Base-by-base conservation (phyloP, 345 rosid species). In the Corymbia maculata region DNA sequence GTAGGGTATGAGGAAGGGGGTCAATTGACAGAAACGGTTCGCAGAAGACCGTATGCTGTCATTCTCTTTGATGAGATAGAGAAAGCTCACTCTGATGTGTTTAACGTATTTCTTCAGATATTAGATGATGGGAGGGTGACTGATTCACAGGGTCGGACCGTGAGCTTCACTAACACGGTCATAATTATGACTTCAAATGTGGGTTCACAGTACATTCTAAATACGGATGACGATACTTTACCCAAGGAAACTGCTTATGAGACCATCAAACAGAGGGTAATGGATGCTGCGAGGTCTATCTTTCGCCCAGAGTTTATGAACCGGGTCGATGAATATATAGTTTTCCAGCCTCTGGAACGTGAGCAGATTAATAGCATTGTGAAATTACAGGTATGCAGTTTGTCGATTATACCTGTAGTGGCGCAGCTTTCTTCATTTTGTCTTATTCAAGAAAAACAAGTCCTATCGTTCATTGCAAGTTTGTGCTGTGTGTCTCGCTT, bases 1-100 rank as follows among this genome's bases (percentile, higher is more conserved):
- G 98, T 97, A 32, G 99, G 99, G 28, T 97, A 98, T 28, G 99
- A 98, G 92, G 99, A 97, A 91, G 99, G 99, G 87, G 99, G 99
- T 19, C 99, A 98, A 86, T 89, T 98, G 88, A 97, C 99, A 3
- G 99, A 98, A 91, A 94, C 93, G 4, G 98, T 98, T 88, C 95
- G 99, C 21, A 91, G 99, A 88, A 93, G 99, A 90, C 99, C 99
- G 7, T 98, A 97, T 92, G 94, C 99, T 30, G 99, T 98, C 7
- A 98, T 98, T 88, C 98, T 98, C 86, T 97, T 98, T 12, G 99
- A 98, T 85, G 99, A 98, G 94, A 97, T 98, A 80, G 99, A 98
- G 94, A 98, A 98, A 90, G 99, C 99, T 49, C 99, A 98, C 64
- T 90, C 92, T 47, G 99, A 97, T 85, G 99, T 98, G 85, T 98